Conservation (phyloP, 2,329 filamentous ascomycete species). For the Xylaria digitata region DNA sequence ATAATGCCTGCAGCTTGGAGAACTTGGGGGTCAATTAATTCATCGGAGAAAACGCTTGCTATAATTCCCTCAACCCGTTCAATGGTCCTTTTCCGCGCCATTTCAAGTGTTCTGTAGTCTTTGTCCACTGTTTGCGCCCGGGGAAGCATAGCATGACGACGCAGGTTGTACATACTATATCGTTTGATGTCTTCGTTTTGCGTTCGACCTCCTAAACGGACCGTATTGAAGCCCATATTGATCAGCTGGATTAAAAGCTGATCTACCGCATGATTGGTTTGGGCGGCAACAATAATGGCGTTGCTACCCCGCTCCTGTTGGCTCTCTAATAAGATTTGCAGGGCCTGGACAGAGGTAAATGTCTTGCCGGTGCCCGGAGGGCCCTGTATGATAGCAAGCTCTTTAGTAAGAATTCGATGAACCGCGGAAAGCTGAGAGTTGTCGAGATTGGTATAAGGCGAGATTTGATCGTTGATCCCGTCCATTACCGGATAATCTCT, state of each 20-base stretch:
- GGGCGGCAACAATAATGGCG: constrained; percentile 82
- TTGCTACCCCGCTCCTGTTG: constrained; percentile 62
- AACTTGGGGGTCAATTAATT: constrained; percentile 63
- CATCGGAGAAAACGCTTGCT: constrained; percentile 53
- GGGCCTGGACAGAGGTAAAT: constrained; percentile 77
- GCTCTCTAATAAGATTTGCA: constrained; percentile 74
- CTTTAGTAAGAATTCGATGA: constrained; percentile 74
- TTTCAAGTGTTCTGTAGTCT: constrained; percentile 46
- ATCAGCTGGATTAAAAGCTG: constrained; percentile 77
- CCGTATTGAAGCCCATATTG: constrained; percentile 64
- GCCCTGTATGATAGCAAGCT: constrained; percentile 82
- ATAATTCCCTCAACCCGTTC: constrained; percentile 56
- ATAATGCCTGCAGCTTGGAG: constrained; percentile 69
- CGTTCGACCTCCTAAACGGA: constrained; percentile 73
- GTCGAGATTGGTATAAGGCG: constrained; percentile 65
- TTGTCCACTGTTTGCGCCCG: constrained; percentile 35
- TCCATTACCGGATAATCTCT: constrained; percentile 41
- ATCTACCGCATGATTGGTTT: constrained; percentile 92
- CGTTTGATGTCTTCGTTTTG: constrained; percentile 72
- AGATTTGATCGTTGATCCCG: constrained; percentile 45
- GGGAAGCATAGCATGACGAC: constrained; percentile 46
- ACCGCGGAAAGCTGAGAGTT: constrained; percentile 77
- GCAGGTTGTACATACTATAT: constrained; percentile 74
- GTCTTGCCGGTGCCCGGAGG: constrained; percentile 84
- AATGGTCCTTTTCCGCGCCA: constrained; percentile 46